phyloP scores from a whole-genome alignment of 163 green algal species.

The Prototheca cutis region DNA sequence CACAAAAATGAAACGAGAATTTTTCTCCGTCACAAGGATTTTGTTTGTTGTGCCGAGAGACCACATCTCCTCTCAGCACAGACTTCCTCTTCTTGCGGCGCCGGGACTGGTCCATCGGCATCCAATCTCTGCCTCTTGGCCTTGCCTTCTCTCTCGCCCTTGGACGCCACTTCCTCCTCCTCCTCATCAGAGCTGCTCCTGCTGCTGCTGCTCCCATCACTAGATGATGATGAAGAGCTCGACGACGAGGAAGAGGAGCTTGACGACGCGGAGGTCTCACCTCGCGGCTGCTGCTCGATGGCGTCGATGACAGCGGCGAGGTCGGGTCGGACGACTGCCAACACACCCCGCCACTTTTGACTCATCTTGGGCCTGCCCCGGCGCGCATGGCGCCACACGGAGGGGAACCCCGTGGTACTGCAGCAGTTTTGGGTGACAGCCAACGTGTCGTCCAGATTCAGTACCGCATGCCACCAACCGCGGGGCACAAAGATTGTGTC shows the following conservation, averaged over 20 bases:
- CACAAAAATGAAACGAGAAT: no score
- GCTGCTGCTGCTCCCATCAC: background rate
- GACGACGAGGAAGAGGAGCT: slow-evolving; percentile 8
- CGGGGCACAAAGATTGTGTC: slow-evolving; percentile 79
- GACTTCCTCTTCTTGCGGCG: no score
- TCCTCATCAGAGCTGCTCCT: background rate
- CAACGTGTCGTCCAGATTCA: slow-evolving; percentile 77
- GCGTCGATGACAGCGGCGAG: slow-evolving; percentile 41
- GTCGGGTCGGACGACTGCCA: slow-evolving; percentile 48
- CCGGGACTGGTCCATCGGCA: no score
- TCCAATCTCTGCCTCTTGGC: background rate
- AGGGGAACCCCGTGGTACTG: slow-evolving; percentile 51
- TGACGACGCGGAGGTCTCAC: background rate
- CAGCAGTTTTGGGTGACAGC: slow-evolving; percentile 87
- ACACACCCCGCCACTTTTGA: slow-evolving; percentile 45
- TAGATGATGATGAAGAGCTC: background rate
- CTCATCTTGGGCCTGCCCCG: slow-evolving; percentile 71
- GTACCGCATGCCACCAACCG: slow-evolving; percentile 83
- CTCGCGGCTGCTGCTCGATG: slow-evolving; percentile 3
- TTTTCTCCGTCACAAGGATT: no score
- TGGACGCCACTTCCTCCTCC: background rate
- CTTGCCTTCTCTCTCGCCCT: background rate
- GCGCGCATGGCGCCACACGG: slow-evolving; percentile 58
- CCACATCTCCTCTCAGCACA: no score
- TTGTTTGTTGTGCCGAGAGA: no score